Percentiles rank a stretch among this genome's conserved stretches.
phyloP scores from a whole-genome alignment of 1,284 basidiomycete species.

The Rhizoctonia solani region DNA sequence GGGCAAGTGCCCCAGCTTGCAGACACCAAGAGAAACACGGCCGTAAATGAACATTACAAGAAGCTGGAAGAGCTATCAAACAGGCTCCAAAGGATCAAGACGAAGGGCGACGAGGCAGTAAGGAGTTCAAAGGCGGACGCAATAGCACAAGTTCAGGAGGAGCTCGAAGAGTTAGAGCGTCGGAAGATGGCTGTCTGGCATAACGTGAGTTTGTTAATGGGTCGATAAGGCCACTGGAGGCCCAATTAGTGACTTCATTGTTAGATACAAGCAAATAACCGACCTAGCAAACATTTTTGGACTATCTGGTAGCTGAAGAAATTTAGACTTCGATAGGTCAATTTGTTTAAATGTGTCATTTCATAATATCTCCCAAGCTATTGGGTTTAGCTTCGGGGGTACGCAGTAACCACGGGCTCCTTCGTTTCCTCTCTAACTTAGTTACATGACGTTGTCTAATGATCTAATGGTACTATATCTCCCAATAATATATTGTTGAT shows the following conservation, averaged over 20 bases:
- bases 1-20: conserved; percentile 14
- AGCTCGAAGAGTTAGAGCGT: conserved; percentile 3
- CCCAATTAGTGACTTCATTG: background rate
- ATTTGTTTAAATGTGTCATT: background rate
- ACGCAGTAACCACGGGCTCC: too few relatives aligned
- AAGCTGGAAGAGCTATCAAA: conserved; percentile 17
- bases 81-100: background rate
- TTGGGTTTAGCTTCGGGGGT: too few relatives aligned
- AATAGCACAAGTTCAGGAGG: background rate
- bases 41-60: conserved; percentile 3
- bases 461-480: background rate
- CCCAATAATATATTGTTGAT: background rate
- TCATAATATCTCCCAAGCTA: too few relatives aligned
- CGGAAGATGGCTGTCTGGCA: conserved; percentile 14
- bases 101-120: conserved; percentile 3
- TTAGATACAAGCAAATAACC: background rate
- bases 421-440: background rate
- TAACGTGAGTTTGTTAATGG: background rate
- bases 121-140: conserved; percentile 11
- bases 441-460: background rate
- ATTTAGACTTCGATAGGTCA: background rate
- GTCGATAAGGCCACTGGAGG: background rate
- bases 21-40: conserved; percentile 10
- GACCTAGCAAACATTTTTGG: conserved; percentile 12
- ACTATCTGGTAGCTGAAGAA: background rate